phyloP scores from a whole-genome alignment of 306 rosid species.

The Citrullus mucosospermus region DNA sequence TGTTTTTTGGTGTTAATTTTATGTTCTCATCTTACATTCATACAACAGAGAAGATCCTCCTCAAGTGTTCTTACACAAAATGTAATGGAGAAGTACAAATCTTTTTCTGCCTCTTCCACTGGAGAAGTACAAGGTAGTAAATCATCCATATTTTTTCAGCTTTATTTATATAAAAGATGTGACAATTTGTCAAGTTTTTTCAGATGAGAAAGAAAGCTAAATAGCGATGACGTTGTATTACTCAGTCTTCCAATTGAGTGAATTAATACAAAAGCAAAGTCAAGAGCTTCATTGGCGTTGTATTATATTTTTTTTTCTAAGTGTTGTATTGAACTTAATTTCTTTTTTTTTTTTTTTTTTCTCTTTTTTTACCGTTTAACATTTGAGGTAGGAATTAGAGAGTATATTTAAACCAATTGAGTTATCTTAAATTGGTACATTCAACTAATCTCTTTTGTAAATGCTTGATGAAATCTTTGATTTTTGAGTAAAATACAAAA shows the following conservation, averaged over 20 bases:
- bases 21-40: not conserved
- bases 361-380: too few relatives aligned
- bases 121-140: constrained; percentile 22
- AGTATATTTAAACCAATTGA: too few relatives aligned
- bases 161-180: not conserved
- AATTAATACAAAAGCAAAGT: not conserved
- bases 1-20: not conserved
- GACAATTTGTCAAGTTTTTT: not conserved
- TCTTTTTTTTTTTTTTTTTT: too few relatives aligned
- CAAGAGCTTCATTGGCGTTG: not conserved
- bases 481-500: too few relatives aligned
- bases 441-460: too few relatives aligned
- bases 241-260: not conserved
- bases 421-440: too few relatives aligned
- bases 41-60: constrained; percentile 52
- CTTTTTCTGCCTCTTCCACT: constrained; percentile 31
- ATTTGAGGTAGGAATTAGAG: too few relatives aligned
- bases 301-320: too few relatives aligned
- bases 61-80: constrained; percentile 40
- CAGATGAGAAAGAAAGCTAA: not conserved
- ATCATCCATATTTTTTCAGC: not conserved
- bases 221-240: not conserved
- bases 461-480: too few relatives aligned
- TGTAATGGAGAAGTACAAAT: constrained; percentile 19
- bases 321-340: too few relatives aligned